A percentile compares a stretch with the other conserved stretches of the same genome.
phyloP scores from a whole-genome alignment of 1,139 yeast species.

The Blastobotrys aristatus region DNA sequence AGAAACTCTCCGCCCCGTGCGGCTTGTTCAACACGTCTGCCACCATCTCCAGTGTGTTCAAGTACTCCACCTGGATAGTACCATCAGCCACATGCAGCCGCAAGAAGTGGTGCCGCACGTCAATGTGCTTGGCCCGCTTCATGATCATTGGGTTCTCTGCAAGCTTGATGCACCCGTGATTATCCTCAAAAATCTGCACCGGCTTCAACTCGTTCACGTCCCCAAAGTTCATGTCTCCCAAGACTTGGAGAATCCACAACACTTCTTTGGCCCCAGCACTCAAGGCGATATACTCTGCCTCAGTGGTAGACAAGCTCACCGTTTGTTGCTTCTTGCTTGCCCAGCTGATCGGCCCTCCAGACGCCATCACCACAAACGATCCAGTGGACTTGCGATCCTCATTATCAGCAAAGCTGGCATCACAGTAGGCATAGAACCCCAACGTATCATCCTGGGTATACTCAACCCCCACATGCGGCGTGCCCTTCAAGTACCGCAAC shows the following conservation, averaged over 20 bases:
- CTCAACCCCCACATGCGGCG: constrained; percentile 11
- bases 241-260: neutral
- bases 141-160: neutral
- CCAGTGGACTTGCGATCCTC: constrained; percentile 16
- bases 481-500: neutral
- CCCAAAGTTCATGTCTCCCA: neutral
- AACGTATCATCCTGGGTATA: too few species aligned
- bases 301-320: too few species aligned
- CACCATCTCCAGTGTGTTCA: constrained; percentile 3
- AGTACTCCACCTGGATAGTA: neutral
- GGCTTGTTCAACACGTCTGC: constrained; percentile 2
- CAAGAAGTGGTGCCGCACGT: constrained; percentile 8
- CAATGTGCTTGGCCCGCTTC: constrained; percentile 3
- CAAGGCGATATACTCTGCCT: too few species aligned
- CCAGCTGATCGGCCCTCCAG: constrained; percentile 18
- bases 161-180: neutral
- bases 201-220: too few species aligned
- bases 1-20: too few species aligned
- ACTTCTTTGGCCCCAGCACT: constrained; percentile 5
- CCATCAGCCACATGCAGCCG: neutral
- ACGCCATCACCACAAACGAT: constrained; percentile 17
- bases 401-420: neutral
- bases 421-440: neutral
- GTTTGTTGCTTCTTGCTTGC: constrained; percentile 18
- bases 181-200: neutral